phyloP scores from a whole-genome alignment of 148 eudicot species.

The Polygonum maritimum region DNA sequence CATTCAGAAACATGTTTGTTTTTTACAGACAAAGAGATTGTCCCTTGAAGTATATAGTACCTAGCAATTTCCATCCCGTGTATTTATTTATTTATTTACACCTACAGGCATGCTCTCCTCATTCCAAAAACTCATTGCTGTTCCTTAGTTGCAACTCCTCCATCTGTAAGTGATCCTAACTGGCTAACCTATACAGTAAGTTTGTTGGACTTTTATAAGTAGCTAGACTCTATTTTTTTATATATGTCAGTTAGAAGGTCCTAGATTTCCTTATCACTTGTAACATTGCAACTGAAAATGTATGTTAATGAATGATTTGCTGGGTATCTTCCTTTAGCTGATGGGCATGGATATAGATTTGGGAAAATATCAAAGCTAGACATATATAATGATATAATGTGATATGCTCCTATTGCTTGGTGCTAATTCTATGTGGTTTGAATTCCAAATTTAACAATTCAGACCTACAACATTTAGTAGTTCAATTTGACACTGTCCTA shows the following conservation, averaged over 20 bases:
- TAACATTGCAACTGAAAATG: not conserved
- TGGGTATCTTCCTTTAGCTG: not conserved
- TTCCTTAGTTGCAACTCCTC: constrained; percentile 79
- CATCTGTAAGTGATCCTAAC: constrained; percentile 53
- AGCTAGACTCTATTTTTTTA: not conserved
- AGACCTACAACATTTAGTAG: not conserved
- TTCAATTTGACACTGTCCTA: not conserved
- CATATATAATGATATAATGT: not conserved
- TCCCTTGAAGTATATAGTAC: not conserved
- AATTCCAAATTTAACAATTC: not conserved
- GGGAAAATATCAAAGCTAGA: not conserved
- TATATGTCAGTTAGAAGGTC: not conserved
- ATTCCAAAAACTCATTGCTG: constrained; percentile 81
- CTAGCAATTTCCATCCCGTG: not conserved
- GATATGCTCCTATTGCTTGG: not conserved
- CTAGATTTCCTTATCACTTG: not conserved
- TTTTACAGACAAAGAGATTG: not conserved
- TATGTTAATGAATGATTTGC: not conserved
- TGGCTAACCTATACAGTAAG: not conserved
- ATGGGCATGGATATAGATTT: not conserved
- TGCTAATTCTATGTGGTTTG: not conserved
- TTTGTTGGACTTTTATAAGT: not conserved
- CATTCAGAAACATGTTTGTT: not conserved
- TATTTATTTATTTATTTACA: not conserved
- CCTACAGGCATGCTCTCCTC: constrained; percentile 72